Evolutionary conservation across 805 yeast species (phyloP).

Genomic region (Saturnispora quitensis): DNA sequence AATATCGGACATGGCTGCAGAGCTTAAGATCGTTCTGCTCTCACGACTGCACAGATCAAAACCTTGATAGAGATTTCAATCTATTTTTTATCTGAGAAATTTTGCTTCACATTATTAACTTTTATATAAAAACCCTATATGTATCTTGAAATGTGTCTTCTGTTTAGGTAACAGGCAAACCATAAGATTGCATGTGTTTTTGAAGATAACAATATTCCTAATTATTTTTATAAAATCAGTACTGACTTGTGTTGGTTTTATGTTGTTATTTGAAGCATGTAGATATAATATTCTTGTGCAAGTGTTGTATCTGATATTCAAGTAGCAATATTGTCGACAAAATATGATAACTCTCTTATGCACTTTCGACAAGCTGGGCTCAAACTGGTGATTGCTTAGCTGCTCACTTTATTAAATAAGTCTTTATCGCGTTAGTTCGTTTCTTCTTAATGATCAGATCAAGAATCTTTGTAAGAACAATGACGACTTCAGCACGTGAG

Average conservation of each 20-base stretch:
- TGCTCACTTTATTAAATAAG: not conserved
- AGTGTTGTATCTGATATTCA: no score
- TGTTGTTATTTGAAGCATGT: no score
- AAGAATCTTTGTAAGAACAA: not conserved
- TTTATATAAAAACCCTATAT: no score
- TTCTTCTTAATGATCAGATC: not conserved
- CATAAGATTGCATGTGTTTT: not conserved
- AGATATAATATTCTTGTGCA: no score
- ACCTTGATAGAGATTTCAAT: not conserved
- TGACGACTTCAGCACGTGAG: conserved; percentile 4
- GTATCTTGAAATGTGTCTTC: not conserved
- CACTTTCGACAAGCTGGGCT: not conserved
- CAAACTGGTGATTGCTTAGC: not conserved
- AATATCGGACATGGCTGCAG: conserved; percentile 29
- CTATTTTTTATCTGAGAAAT: not conserved
- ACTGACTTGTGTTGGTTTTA: no score
- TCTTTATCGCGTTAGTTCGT: not conserved
- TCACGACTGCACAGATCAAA: not conserved
- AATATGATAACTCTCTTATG: not conserved
- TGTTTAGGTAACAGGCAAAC: no score
- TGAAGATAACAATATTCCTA: not conserved
- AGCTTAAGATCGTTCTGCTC: not conserved
- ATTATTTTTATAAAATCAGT: no score
- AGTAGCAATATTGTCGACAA: not conserved
- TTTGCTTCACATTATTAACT: not conserved